Evolutionary conservation across 2,329 filamentous ascomycete species (phyloP), one percentile per base, ranked within the genome.

Genomic region (Aspergillus hortae): DNA sequence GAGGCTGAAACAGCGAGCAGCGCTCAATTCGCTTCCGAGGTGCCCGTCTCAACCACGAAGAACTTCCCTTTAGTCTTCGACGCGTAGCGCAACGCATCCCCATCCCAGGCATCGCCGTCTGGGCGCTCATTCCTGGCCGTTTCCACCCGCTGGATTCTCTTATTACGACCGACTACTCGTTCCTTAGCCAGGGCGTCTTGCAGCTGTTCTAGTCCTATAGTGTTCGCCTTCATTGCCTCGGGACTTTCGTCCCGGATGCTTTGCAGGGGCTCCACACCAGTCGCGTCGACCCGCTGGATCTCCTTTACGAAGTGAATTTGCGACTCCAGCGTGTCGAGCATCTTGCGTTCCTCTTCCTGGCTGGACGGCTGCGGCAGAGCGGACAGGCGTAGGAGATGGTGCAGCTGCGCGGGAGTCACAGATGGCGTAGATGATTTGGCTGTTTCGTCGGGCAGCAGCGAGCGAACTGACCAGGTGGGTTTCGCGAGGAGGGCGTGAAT

Each of bases 301-400:
- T 90, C 84, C 55, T 83, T 85, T n/a, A 97, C 91, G 66, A 99
- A 99, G 64, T 88, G 87, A 0, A 99, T 81, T 67, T 99, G 94
- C 30, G 88, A 84, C 48, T 86, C 80, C 2, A 99, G 80, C 1
- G 87, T 92, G 19, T 80, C 67, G 3, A 95, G 80, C 83, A 96
- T 90, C 23, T 78, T 73, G 0, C 75, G 63, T 67, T 95, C 87
- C 61, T 91, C 86, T 47, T 77, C 77, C 1, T 75, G 58, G 2
- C 78, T 78, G 15, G 78, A 73, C 0, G 92, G 91, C 1, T 80
- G 80, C 0, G 92, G 91, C 0, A 99, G 85, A 12, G 92, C 92
- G 4, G 92, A 95, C 36, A 97, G 85, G 15, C 89, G 88, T 33
- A 96, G 85, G 9, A 97, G 84, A 69, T 96, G 92, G 61, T 83